Percentiles rank a stretch among this genome's conserved stretches.
Conservation (phyloP, 768 basidiomycete species). For the Suillus bovinus region DNA sequence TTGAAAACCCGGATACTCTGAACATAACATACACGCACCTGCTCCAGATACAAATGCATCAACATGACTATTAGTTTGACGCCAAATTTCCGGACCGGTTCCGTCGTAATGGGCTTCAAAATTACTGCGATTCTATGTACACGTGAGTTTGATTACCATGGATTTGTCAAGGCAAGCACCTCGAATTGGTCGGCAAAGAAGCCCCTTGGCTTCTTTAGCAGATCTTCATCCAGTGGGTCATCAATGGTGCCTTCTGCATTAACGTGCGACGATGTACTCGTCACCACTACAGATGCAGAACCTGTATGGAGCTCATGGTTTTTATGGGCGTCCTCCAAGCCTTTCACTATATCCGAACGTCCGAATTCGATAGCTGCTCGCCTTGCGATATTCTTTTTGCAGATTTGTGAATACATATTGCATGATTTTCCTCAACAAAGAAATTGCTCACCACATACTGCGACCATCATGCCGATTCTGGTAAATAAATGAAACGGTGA, state of each 20-base stretch:
- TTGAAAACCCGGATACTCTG: not conserved
- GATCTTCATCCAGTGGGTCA: constrained; percentile 42
- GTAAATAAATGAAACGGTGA: constrained; percentile 9
- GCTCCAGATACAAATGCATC: constrained; percentile 91
- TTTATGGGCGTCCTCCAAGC: constrained; percentile 20
- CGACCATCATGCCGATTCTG: not conserved
- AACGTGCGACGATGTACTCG: constrained; percentile 48
- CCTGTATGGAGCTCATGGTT: constrained; percentile 40
- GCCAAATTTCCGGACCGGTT: constrained; percentile 95
- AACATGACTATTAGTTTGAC: constrained; percentile 81
- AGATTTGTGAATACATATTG: not conserved
- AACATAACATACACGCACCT: constrained; percentile 43
- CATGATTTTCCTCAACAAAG: not conserved
- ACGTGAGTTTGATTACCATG: not conserved
- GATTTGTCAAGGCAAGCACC: constrained; percentile 27
- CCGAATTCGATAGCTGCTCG: constrained; percentile 79
- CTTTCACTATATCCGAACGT: constrained; percentile 29
- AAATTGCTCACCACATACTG: constrained; percentile 64
- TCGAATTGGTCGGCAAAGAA: constrained; percentile 98
- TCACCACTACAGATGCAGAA: constrained; percentile 52
- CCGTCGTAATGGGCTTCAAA: constrained; percentile 85
- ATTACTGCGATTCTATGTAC: constrained; percentile 77
- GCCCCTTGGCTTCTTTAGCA: constrained; percentile 62
- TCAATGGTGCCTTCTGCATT: constrained; percentile 30
- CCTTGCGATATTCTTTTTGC: constrained; percentile 78